Conservation (phyloP, 345 rosid genomes). For the Populus simonii region DNA sequence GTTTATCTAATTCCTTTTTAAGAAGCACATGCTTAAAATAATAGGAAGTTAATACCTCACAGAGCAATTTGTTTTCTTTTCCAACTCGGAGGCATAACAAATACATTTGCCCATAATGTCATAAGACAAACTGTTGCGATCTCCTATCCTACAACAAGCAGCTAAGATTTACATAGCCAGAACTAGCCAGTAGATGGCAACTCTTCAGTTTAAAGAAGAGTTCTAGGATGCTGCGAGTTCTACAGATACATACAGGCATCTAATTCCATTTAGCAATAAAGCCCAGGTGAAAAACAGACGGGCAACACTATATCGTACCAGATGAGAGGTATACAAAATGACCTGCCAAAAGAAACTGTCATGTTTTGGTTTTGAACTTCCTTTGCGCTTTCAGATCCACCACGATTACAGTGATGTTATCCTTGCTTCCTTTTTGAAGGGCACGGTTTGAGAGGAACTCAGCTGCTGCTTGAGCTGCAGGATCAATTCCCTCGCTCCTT, state of each 20-base stretch:
- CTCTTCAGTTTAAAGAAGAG: slow-evolving; percentile 11
- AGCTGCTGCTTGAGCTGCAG: slow-evolving; percentile 90
- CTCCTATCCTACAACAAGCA: slow-evolving; percentile 29
- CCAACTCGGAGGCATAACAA: slow-evolving; percentile 44
- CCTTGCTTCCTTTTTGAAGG: slow-evolving; percentile 86
- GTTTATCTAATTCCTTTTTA: background rate
- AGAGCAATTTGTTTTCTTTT: slow-evolving; percentile 19
- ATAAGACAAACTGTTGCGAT: slow-evolving; percentile 12
- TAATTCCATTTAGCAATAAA: slow-evolving; percentile 15
- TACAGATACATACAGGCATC: slow-evolving; percentile 18
- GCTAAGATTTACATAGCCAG: slow-evolving; percentile 39
- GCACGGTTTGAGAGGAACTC: slow-evolving; percentile 79
- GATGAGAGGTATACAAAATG: background rate
- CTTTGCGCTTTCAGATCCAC: slow-evolving; percentile 92
- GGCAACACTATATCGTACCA: slow-evolving; percentile 21
- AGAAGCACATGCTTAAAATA: slow-evolving; percentile 20
- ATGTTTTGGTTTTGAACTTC: slow-evolving; percentile 77
- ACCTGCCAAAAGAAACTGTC: slow-evolving; percentile 12
- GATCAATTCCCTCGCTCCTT: slow-evolving; percentile 57
- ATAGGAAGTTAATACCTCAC: slow-evolving; percentile 33
- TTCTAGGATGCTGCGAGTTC: slow-evolving; percentile 20
- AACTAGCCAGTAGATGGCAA: slow-evolving; percentile 7
- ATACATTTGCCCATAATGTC: slow-evolving; percentile 22
- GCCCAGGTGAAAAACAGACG: slow-evolving; percentile 42
- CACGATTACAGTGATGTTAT: slow-evolving; percentile 73